These are phyloP conservation scores for Blastobotrys parvus DNA, from an alignment of 805 yeast genomes.

Conservation along the genomic window DNA sequence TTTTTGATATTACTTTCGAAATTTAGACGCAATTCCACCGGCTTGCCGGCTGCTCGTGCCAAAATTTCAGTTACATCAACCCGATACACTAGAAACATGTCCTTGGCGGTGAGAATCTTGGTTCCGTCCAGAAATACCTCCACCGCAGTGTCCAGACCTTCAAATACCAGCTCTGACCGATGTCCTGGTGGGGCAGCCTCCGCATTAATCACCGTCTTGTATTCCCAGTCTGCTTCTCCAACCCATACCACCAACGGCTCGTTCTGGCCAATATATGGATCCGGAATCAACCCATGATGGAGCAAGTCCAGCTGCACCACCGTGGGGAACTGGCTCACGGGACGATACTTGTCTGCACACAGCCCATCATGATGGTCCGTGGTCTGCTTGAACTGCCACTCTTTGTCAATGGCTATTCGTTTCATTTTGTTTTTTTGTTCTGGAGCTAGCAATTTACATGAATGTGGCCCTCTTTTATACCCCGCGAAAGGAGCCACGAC, in stretches of 20 bases:
- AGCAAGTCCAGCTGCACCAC: constrained; percentile 30
- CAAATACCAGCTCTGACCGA: constrained; percentile 11
- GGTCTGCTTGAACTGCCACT: constrained; percentile 5
- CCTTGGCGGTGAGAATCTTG: constrained; percentile 1
- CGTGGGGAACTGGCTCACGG: constrained; percentile 10
- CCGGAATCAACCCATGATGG: constrained; percentile 32
- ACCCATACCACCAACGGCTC: constrained; percentile 42
- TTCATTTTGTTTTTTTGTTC: too few relatives aligned
- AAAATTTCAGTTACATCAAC: constrained; percentile 2
- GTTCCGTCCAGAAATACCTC: constrained; percentile 9
- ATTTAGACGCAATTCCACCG: constrained; percentile 3
- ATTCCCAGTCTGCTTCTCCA: constrained; percentile 41
- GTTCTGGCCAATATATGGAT: constrained; percentile 38
- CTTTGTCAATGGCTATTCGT: neutral
- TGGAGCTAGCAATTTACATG: too few relatives aligned
- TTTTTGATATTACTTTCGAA: constrained; percentile 9
- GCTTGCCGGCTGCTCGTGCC: neutral
- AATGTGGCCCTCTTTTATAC: too few relatives aligned
- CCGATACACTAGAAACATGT: constrained; percentile 3
- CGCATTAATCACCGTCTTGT: constrained; percentile 18
- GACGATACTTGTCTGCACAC: constrained; percentile 4
- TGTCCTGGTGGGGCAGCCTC: constrained; percentile 3
- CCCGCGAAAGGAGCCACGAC: too few relatives aligned
- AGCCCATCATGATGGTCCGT: neutral
- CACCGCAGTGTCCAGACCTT: constrained; percentile 16